These are phyloP conservation scores for Phyllosticta capitalensis DNA, from an alignment of 2,329 filamentous ascomycete genomes.

Conservation along the genomic window DNA sequence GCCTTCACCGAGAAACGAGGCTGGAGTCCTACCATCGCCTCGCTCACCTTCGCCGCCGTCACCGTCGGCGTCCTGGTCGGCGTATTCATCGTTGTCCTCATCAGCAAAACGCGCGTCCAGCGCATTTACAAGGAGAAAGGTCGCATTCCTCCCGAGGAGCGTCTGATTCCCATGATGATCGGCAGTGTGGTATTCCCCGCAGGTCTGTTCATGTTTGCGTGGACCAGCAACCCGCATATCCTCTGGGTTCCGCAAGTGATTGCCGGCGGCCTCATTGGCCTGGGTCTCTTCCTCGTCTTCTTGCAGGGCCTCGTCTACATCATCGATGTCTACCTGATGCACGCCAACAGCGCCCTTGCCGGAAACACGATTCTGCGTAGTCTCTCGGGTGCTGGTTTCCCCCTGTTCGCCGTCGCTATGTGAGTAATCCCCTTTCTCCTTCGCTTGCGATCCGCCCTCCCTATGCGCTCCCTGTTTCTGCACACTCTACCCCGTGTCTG, in stretches of 20 bases:
- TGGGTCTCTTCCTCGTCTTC: slow-evolving; percentile 38
- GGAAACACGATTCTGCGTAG: slow-evolving; percentile 18
- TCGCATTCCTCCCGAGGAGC: slow-evolving; percentile 34
- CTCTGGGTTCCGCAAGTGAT: slow-evolving; percentile 34
- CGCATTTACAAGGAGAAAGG: slow-evolving; percentile 22
- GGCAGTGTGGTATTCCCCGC: slow-evolving; percentile 42
- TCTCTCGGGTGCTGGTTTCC: slow-evolving; percentile 17
- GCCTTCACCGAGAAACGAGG: slow-evolving; percentile 33
- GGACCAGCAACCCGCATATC: slow-evolving; percentile 39
- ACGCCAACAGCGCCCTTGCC: slow-evolving; percentile 22
- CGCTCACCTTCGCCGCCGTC: slow-evolving; percentile 36
- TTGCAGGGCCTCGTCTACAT: slow-evolving; percentile 37
- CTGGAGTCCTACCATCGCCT: slow-evolving; percentile 31
- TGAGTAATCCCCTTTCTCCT: slow-evolving; percentile 4
- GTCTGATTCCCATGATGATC: slow-evolving; percentile 41
- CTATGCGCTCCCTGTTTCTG: not conserved
- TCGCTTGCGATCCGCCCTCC: not conserved
- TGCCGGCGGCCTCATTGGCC: slow-evolving; percentile 33
- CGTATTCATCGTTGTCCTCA: slow-evolving; percentile 22
- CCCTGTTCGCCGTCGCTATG: slow-evolving; percentile 16
- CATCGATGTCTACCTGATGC: slow-evolving; percentile 35
- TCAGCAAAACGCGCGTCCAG: slow-evolving; percentile 26
- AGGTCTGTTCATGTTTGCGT: slow-evolving; percentile 45
- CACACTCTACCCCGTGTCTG: not conserved
- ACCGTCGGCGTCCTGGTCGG: slow-evolving; percentile 31